Base-by-base conservation (phyloP, 2,329 filamentous ascomycete species). In the Xylaria sp. region DNA sequence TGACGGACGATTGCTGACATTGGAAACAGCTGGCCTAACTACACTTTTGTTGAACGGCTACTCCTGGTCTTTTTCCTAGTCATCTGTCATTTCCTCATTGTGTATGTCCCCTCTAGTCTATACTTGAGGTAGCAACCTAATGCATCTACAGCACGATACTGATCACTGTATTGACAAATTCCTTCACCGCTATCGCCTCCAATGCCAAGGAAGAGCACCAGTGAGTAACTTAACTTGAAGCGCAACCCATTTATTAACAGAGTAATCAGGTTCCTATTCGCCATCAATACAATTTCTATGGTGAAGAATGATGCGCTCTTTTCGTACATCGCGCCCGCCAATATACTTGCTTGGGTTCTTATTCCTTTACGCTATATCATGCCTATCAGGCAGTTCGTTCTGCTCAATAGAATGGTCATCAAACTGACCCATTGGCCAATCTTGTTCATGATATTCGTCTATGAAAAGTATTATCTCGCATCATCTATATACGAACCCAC, bases 231-330 rank as follows among this genome's bases (percentile, higher is more conserved):
- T 9, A 15, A 2, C 20, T 7, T 10, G n/a, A 13, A 6, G 15
- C 54, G 41, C 7, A 6, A 37, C 39, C 63, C 39, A 18, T 1
- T 52, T 18, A 8, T 46, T 74, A 70, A 75, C 72, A 56, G 9
- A 12, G 1, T 23, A 18, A 4, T 7, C 57, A 88, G 86, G 68
- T 98, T 97, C 78, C 82, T 98, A 2, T 98, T 98, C 77, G 95
- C 95, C 0, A 94, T 98, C 79, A 98, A 98, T 78, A 97, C 95
- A 4, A 97, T 98, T 59, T 97, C 94, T 4, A 97, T 97, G 93
- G 95, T 98, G 73, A 98, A 98, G 80, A 97, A 96, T n/a, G 95
- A 98, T 79, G 92, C 94, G 0, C 84, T 98, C 0, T 98, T 98
- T 83, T 97, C 94, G 3, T 98, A 98, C 78, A 89, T 98, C 69